Base-by-base conservation (phyloP, 208 protist genomes). In the Leishmania tarentolae region DNA sequence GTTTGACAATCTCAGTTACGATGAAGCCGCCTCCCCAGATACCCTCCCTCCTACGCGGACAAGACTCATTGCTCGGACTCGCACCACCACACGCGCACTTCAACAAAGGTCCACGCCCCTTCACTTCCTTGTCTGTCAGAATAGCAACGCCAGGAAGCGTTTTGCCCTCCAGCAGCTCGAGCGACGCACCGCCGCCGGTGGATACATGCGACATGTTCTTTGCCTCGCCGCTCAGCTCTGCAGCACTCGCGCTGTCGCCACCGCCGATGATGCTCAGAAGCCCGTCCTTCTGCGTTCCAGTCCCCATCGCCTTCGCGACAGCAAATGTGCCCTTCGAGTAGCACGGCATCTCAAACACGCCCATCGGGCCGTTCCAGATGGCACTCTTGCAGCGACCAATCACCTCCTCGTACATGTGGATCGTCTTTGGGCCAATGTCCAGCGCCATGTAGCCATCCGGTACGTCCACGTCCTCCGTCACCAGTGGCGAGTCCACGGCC, bases 101-200 rank as follows among this genome's bases (percentile, higher is more conserved):
- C 21, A 19, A 24, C 6, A 69, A 47, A 2, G 56, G 28, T 17
- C 59, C 57, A 46, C 63, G 40, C 11, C 52, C 50, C 71, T 80
- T 61, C 9, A 75, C 73, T 31, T 83, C 76, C 88, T 92, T 94
- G 73, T 93, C 82, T 42, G 89, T 88, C 59, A 99, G 91, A 70
- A 95, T 87, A 61, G 90, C 88, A 31, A 99, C 93, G 79, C 97
- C 98, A 53, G 97, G 98, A 13, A 99, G 90, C 57, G 88, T 88
- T 86, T 97, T 97, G 76, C 99, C 99, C 90, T 99, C 99, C 11
- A 99, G 96, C 53, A 99, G 96, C 92, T 99, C 99, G 59, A 99
- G 94, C 19, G 97, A 99, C 15, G 99, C 99, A 84, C 99, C 99
- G 77, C 99, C 99, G 78, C 99, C 99, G 76, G 99, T 99, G 56